Conservation (phyloP, 2,329 filamentous ascomycete genomes). For the Graphilbum sp. region DNA sequence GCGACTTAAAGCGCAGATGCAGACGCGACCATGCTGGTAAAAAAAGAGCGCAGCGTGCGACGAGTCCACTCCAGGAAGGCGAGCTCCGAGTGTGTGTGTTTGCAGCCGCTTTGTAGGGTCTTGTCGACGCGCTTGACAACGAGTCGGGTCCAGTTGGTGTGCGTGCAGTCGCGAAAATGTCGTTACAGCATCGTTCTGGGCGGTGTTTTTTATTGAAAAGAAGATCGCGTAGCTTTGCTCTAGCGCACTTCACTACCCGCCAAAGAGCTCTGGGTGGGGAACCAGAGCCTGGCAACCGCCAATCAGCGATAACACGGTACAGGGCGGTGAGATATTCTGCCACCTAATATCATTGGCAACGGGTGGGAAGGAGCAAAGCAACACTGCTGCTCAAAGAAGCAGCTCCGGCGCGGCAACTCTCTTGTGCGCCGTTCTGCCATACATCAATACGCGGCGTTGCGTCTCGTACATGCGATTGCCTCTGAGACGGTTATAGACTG, state of each 20-base stretch:
- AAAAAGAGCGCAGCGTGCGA: not conserved
- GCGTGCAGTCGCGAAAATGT: no score
- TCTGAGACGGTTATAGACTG: no score
- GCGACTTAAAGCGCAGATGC: constrained; percentile 6
- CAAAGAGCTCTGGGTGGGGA: constrained; percentile 6
- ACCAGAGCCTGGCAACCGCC: not conserved
- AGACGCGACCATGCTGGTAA: constrained; percentile 7
- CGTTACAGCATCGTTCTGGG: not conserved
- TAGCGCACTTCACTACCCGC: not conserved
- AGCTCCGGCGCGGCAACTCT: no score
- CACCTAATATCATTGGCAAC: constrained; percentile 3
- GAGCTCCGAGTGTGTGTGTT: no score
- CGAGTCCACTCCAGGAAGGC: no score
- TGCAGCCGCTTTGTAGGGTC: no score
- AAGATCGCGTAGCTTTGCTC: not conserved
- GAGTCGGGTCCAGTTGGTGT: no score
- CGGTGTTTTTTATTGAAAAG: not conserved
- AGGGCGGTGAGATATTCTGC: constrained; percentile 9
- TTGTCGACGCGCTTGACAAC: no score
- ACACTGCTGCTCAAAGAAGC: no score
- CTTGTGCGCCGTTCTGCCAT: no score
- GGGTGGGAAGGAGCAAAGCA: not conserved
- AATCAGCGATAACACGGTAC: constrained; percentile 2
- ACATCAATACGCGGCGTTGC: no score
- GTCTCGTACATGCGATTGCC: no score